These are phyloP conservation scores for Sporothrix schenckii DNA, from an alignment of 2,329 filamentous ascomycete species.

Conservation along the genomic window DNA sequence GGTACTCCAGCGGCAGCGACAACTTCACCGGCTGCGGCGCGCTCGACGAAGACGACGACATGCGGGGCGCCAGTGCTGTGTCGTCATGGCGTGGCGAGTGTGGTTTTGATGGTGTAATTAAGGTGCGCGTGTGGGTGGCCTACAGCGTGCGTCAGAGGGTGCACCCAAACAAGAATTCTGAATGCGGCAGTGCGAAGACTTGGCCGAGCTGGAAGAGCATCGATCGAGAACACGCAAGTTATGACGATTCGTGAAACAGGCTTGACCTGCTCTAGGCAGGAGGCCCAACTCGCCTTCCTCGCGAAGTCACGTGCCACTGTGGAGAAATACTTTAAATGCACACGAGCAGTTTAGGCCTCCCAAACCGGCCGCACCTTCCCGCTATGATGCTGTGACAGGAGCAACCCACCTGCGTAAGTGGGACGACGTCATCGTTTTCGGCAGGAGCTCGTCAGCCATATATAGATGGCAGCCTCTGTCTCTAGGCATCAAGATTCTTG, in stretches of 20 bases:
- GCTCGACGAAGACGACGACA: constrained; percentile 54
- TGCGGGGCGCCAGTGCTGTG: constrained; percentile 41
- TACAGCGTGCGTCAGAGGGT: constrained; percentile 10
- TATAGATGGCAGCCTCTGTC: constrained; percentile 24
- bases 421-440: constrained; percentile 31
- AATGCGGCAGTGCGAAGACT: constrained; percentile 2
- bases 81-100: constrained; percentile 24
- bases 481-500: constrained; percentile 24
- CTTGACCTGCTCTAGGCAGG: constrained; percentile 20
- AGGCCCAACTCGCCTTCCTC: constrained; percentile 17
- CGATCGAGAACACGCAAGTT: constrained; percentile 7
- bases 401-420: neutral
- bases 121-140: neutral
- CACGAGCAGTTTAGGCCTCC: neutral
- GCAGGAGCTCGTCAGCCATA: constrained; percentile 19
- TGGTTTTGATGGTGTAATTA: neutral
- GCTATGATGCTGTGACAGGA: constrained; percentile 5
- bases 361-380: constrained; percentile 11
- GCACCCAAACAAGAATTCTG: constrained; percentile 9
- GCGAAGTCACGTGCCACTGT: constrained; percentile 28
- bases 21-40: constrained; percentile 74
- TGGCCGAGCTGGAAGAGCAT: constrained; percentile 1
- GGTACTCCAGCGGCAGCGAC: constrained; percentile 81
- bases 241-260: constrained; percentile 11
- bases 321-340: constrained; percentile 4